These are phyloP conservation scores for Ophiorrhiza pumila DNA, from an alignment of 257 asterid genomes.

Conservation along the genomic window DNA sequence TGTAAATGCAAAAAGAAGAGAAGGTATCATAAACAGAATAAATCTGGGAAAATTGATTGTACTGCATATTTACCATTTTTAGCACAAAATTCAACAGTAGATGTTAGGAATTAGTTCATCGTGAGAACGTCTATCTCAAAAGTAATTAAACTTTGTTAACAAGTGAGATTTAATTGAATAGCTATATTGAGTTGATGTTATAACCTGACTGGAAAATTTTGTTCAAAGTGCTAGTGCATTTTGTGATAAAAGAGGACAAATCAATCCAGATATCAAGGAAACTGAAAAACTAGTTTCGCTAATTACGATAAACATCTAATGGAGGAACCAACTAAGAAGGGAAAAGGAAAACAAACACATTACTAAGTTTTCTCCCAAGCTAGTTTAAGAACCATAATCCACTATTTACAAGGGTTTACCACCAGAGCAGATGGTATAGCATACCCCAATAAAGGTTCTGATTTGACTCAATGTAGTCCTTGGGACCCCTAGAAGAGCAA, in stretches of 20 bases:
- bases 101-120: not conserved
- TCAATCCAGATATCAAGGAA: not conserved
- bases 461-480: no score
- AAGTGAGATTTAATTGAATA: not conserved
- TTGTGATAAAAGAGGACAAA: not conserved
- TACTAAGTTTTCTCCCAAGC: not conserved
- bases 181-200: not conserved
- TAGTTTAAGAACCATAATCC: not conserved
- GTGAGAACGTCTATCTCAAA: not conserved
- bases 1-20: conserved; percentile 2
- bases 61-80: not conserved
- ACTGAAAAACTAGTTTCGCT: not conserved
- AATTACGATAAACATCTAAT: not conserved
- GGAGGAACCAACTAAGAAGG: not conserved
- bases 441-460: not conserved
- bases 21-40: not conserved
- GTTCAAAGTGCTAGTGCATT: not conserved
- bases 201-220: not conserved
- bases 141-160: not conserved
- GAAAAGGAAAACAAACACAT: no score
- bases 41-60: not conserved
- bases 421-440: not conserved
- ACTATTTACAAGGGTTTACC: conserved; percentile 3
- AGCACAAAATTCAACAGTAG: not conserved
- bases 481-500: not conserved